Evolutionary conservation across 768 basidiomycete genomes (phyloP).

Genomic region (Rhodosporidiobolus sp.): DNA sequence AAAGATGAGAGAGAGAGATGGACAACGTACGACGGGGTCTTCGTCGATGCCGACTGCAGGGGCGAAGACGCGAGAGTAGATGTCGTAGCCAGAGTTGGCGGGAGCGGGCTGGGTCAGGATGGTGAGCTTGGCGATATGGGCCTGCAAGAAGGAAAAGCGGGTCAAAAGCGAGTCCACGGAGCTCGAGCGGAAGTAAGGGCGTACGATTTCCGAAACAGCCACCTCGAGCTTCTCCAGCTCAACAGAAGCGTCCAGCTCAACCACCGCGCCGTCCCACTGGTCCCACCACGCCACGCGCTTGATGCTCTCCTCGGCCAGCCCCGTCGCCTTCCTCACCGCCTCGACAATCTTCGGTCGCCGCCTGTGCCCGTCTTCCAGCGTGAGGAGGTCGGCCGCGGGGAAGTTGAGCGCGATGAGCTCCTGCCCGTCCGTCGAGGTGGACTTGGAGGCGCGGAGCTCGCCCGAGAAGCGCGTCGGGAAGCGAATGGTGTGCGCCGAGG

Average conservation of each 20-base stretch:
- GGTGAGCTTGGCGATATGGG: neutral
- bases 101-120: constrained; percentile 41
- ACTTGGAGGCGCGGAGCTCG: constrained; percentile 17
- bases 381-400: constrained; percentile 35
- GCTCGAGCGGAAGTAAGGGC: neutral
- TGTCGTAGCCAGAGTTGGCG: constrained; percentile 26
- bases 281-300: constrained; percentile 28
- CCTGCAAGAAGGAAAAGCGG: neutral
- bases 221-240: constrained; percentile 8
- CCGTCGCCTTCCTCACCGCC: neutral
- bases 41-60: constrained; percentile 42
- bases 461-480: constrained; percentile 42
- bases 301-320: constrained; percentile 17
- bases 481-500: constrained; percentile 18
- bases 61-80: constrained; percentile 48
- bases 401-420: constrained; percentile 45
- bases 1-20: neutral
- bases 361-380: constrained; percentile 5
- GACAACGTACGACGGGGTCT: constrained; percentile 45
- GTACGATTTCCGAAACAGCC: neutral
- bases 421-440: neutral
- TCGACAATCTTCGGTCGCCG: constrained; percentile 6
- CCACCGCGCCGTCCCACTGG: constrained; percentile 5
- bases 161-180: too few species aligned
- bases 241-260: constrained; percentile 15